Evolutionary conservation across 345 rosid genomes (phyloP).

Genomic region (Microthlaspi erraticum): DNA sequence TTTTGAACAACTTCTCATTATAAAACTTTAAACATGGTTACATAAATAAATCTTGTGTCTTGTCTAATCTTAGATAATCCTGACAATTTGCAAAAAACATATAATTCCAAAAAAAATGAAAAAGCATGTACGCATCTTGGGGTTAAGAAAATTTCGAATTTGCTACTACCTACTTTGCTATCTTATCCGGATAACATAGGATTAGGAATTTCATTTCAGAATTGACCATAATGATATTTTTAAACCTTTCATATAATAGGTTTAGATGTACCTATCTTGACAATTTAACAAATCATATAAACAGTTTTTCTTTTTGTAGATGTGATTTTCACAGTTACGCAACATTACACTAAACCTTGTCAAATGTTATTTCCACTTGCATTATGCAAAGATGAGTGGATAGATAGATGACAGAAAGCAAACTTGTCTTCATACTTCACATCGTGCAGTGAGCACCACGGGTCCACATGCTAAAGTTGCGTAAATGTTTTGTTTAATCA

Average conservation of each 20-base stretch:
- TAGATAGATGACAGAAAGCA: too few relatives aligned
- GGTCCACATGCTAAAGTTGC: not conserved
- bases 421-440: not conserved
- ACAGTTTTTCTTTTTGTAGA: too few relatives aligned
- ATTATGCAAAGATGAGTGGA: conserved; percentile 5
- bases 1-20: too few relatives aligned
- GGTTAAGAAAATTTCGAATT: not conserved
- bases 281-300: not conserved
- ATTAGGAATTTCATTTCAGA: not conserved
- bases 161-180: not conserved
- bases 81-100: too few relatives aligned
- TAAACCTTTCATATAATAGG: not conserved
- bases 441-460: conserved; percentile 19
- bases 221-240: not conserved
- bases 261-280: not conserved
- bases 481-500: not conserved
- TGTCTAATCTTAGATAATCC: too few relatives aligned
- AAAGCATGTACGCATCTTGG: too few relatives aligned
- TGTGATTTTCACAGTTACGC: not conserved
- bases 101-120: too few relatives aligned
- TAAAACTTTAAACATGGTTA: too few relatives aligned
- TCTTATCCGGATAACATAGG: not conserved
- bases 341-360: not conserved
- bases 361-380: not conserved
- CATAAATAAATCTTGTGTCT: too few relatives aligned